Evolutionary conservation across 331 rosid genomes (phyloP).

Genomic region (Erythrophleum ivorense): DNA sequence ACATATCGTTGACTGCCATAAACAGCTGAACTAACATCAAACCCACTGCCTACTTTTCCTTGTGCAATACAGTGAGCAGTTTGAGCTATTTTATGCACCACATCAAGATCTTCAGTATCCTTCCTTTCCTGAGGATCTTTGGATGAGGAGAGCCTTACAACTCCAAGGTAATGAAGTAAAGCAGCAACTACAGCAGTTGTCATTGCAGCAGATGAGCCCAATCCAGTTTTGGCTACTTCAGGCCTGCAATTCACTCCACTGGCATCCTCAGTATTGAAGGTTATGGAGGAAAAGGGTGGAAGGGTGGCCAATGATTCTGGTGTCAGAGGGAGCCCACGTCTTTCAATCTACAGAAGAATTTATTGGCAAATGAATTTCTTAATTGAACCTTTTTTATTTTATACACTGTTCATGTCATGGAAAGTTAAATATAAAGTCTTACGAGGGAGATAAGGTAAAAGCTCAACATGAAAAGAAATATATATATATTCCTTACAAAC

Average conservation of each 20-base stretch:
- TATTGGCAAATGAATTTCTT: constrained; percentile 11
- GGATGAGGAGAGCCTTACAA: constrained; percentile 62
- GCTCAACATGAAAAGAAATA: no score
- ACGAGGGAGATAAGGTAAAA: background rate
- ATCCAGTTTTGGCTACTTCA: constrained; percentile 98
- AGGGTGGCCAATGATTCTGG: constrained; percentile 85
- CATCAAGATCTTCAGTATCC: constrained; percentile 63
- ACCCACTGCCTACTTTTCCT: constrained; percentile 99
- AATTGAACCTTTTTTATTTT: constrained; percentile 26
- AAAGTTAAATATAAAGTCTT: constrained; percentile 8
- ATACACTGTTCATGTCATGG: background rate
- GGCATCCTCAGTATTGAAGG: constrained; percentile 75
- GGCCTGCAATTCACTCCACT: constrained; percentile 69
- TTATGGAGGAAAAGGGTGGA: constrained; percentile 84
- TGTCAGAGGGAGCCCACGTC: constrained; percentile 75
- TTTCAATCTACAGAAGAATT: constrained; percentile 70
- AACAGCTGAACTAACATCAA: constrained; percentile 97
- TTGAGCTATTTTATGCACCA: constrained; percentile 92
- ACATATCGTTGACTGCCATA: constrained; percentile 98
- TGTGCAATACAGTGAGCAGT: constrained; percentile 96
- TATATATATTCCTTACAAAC: background rate
- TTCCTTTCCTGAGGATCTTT: constrained; percentile 51
- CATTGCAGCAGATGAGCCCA: constrained; percentile 99
- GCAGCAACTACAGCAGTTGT: constrained; percentile 95
- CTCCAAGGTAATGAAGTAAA: constrained; percentile 90